A percentile compares a stretch with the other conserved stretches of the same genome.
Conservation (phyloP, 768 basidiomycete genomes). For the Auricularia cornea region DNA sequence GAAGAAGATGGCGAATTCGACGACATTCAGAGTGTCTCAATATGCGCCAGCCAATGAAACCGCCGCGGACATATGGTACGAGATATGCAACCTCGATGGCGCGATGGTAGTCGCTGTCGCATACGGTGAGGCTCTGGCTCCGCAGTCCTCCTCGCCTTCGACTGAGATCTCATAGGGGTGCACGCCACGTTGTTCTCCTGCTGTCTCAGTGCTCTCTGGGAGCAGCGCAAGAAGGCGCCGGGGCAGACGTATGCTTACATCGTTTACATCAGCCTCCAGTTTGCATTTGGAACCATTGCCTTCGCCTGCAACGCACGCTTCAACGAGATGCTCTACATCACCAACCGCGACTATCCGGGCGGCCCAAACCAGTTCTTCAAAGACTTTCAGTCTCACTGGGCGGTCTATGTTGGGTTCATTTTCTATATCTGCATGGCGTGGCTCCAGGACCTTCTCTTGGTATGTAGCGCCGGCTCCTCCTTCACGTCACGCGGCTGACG, state of each 20-base stretch:
- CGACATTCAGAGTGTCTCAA: constrained; percentile 1
- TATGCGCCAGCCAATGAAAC: constrained; percentile 4
- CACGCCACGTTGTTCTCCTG: not conserved
- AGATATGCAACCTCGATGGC: not conserved
- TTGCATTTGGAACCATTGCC: constrained; percentile 20
- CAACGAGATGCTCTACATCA: constrained; percentile 18
- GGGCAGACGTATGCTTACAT: not conserved
- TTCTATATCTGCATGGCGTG: not conserved
- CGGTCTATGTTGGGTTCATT: not conserved
- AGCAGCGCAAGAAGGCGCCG: not conserved
- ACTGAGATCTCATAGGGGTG: not conserved
- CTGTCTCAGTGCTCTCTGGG: not conserved
- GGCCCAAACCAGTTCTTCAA: not conserved
- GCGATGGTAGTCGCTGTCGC: not conserved
- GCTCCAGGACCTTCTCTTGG: not conserved
- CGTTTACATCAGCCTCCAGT: constrained; percentile 8
- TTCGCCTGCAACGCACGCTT: constrained; percentile 18
- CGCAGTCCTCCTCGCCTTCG: not conserved
- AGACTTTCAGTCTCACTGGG: not conserved
- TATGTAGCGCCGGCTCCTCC: not conserved
- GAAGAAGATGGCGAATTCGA: too few species aligned
- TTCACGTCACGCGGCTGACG: not conserved
- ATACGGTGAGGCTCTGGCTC: not conserved
- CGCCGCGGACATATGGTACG: not conserved
- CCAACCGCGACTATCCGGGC: not conserved